Evolutionary conservation across 352 stramenopile genomes (phyloP).

Genomic region (Globisporangium camurandrum): DNA sequence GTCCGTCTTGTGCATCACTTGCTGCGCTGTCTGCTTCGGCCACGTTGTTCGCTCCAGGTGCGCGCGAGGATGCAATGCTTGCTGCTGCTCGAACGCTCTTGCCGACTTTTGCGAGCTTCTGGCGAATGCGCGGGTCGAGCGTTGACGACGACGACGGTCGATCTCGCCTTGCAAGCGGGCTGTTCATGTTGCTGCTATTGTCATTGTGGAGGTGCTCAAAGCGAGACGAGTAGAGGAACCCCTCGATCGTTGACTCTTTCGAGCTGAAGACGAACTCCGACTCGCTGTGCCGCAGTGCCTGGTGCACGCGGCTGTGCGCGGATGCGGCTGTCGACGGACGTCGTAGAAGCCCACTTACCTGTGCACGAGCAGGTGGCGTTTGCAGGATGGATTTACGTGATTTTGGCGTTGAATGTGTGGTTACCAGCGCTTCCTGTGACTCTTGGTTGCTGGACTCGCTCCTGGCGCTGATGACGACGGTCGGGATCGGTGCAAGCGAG

Average conservation of each 20-base stretch:
- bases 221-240: slow-evolving; percentile 45
- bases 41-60: neutral
- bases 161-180: neutral
- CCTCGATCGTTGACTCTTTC: slow-evolving; percentile 35
- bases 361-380: too few species aligned
- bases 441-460: slow-evolving; percentile 10
- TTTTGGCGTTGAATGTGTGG: neutral
- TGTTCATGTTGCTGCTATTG: neutral
- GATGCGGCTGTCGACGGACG: slow-evolving; percentile 37
- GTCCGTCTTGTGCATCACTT: neutral
- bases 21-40: neutral
- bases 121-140: slow-evolving; percentile 3
- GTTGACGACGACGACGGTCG: slow-evolving; percentile 17
- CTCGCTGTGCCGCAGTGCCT: slow-evolving; percentile 41
- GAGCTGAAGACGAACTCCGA: slow-evolving; percentile 51
- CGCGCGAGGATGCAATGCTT: neutral
- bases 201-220: slow-evolving; percentile 27
- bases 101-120: slow-evolving; percentile 12
- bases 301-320: slow-evolving; percentile 50
- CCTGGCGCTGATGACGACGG: slow-evolving; percentile 2
- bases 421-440: neutral
- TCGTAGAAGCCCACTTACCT: neutral
- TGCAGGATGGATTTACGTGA: neutral
- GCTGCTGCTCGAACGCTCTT: neutral
- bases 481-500: slow-evolving; percentile 4